These are phyloP conservation scores for Diaporthe caulivora DNA, from an alignment of 2,329 filamentous ascomycete species.

Conservation along the genomic window DNA sequence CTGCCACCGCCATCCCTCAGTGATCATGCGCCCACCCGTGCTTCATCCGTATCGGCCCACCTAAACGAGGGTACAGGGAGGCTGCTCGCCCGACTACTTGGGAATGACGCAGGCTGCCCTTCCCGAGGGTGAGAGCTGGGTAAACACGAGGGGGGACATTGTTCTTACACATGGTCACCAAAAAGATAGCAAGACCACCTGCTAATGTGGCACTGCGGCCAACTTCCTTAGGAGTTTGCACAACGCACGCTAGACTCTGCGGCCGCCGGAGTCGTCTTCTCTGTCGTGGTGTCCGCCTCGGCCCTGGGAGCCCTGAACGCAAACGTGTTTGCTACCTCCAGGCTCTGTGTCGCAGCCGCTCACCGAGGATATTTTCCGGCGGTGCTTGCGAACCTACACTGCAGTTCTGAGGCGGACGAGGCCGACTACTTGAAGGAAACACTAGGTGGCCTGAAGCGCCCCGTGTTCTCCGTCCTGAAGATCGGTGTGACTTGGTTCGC, in stretches of 20 bases:
- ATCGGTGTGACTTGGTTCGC: slow-evolving; percentile 41
- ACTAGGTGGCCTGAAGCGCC: slow-evolving; percentile 27
- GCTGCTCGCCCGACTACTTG: slow-evolving; percentile 44
- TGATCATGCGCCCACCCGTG: slow-evolving; percentile 8
- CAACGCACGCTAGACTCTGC: slow-evolving; percentile 48
- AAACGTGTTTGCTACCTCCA: slow-evolving; percentile 58
- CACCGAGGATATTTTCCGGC: slow-evolving; percentile 47
- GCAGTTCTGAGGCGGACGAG: slow-evolving; percentile 46
- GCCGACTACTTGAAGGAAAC: slow-evolving; percentile 43
- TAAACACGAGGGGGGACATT: background rate
- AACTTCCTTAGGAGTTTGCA: slow-evolving; percentile 46
- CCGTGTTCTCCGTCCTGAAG: slow-evolving; percentile 41
- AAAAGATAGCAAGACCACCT: background rate
- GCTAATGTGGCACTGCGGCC: slow-evolving; percentile 40
- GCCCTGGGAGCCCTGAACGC: slow-evolving; percentile 57
- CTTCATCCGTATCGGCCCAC: slow-evolving; percentile 38
- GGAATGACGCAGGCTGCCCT: slow-evolving; percentile 49
- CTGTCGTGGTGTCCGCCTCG: slow-evolving; percentile 54
- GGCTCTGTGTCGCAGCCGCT: slow-evolving; percentile 54
- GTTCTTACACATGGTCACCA: background rate
- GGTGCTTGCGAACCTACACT: slow-evolving; percentile 46
- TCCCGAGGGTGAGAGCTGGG: background rate
- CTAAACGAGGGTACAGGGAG: slow-evolving; percentile 34
- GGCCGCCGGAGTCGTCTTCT: slow-evolving; percentile 54
- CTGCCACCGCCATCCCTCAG: background rate